phyloP scores from a whole-genome alignment of 306 rosid genomes.

The Sophora flavescens region DNA sequence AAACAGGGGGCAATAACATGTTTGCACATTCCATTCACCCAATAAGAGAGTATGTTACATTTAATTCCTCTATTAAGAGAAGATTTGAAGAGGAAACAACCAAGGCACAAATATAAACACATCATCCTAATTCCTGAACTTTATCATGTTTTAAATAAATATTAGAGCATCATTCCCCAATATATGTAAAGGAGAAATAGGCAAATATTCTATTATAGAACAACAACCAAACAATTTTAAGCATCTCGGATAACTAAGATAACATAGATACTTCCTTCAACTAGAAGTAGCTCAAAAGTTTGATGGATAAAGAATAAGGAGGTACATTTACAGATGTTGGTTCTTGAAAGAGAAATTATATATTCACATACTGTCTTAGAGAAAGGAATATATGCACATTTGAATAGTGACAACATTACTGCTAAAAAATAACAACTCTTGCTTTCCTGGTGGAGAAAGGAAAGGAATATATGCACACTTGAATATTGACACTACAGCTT shows the following conservation, averaged over 20 bases:
- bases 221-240: constrained; percentile 19
- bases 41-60: neutral
- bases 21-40: constrained; percentile 16
- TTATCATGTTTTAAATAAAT: constrained; percentile 2
- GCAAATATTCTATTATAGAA: neutral
- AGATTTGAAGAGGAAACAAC: constrained; percentile 1
- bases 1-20: constrained; percentile 33
- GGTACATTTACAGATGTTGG: neutral
- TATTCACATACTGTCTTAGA: too few relatives aligned
- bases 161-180: neutral
- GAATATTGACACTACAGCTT: neutral
- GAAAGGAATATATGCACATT: too few relatives aligned
- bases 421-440: neutral
- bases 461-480: neutral
- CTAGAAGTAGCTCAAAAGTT: constrained; percentile 14
- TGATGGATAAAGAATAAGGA: neutral
- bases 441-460: neutral
- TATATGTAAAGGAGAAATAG: neutral
- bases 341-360: neutral
- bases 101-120: neutral
- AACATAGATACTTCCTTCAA: neutral
- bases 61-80: neutral
- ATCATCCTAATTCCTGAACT: constrained; percentile 12
- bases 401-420: too few relatives aligned
- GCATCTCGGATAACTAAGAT: neutral